A percentile compares a stretch with the other conserved stretches of the same genome.
phyloP scores from a whole-genome alignment of 257 asterid species.

The Penstemon davidsonii region DNA sequence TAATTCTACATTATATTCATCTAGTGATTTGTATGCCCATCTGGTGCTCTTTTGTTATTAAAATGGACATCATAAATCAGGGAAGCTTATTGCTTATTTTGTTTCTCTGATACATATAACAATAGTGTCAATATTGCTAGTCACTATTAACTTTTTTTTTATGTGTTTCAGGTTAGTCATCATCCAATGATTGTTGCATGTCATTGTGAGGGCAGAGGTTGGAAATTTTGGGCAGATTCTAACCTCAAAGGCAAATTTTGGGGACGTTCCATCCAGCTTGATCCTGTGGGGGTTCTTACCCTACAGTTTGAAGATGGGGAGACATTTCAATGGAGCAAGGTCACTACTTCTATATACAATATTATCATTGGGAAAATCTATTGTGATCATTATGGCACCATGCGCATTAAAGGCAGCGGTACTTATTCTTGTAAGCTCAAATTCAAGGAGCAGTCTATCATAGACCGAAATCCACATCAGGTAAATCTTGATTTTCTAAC shows the following conservation, averaged over 20 bases:
- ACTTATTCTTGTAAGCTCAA: conserved; percentile 95
- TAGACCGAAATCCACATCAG: conserved; percentile 99
- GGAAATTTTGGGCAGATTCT: conserved; percentile 99
- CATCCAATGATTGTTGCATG: conserved; percentile 99
- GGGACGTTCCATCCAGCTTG: conserved; percentile 99
- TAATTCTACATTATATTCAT: background rate
- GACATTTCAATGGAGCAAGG: conserved; percentile 98
- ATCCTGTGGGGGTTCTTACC: conserved; percentile 87
- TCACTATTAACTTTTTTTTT: conserved; percentile 4
- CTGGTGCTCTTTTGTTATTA: conserved; percentile 3
- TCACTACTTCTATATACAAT: conserved; percentile 94
- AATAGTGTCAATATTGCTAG: background rate
- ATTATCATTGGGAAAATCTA: conserved; percentile 94
- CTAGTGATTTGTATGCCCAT: conserved; percentile 18
- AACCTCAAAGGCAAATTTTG: conserved; percentile 98
- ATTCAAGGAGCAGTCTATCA: conserved; percentile 97
- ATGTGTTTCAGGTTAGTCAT: conserved; percentile 81
- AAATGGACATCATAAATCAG: conserved; percentile 3
- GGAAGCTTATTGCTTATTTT: background rate
- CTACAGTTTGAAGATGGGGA: conserved; percentile 96
- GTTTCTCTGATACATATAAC: conserved; percentile 1
- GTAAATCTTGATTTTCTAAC: conserved; percentile 40
- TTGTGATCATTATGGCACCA: conserved; percentile 94
- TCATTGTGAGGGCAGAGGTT: conserved; percentile 93
- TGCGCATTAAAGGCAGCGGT: conserved; percentile 97